phyloP scores from a whole-genome alignment of 2,329 filamentous ascomycete genomes.

The Aspergillus ustus region DNA sequence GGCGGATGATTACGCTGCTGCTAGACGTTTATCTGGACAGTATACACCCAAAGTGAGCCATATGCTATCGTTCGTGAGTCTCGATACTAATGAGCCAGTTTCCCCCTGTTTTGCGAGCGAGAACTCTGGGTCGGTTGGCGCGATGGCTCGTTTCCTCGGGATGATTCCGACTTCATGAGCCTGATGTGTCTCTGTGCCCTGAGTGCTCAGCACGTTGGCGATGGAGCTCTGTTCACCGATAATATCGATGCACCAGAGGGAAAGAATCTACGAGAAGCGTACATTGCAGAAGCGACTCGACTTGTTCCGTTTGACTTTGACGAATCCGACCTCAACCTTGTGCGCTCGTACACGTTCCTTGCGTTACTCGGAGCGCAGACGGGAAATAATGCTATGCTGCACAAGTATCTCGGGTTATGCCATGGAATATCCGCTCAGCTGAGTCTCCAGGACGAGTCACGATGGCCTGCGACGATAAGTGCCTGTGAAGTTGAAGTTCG shows the following conservation, averaged over 20 bases:
- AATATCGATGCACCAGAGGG: background rate
- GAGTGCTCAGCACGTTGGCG: constrained; percentile 6
- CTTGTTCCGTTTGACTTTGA: background rate
- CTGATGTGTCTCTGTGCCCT: constrained; percentile 3
- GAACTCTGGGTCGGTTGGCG: background rate
- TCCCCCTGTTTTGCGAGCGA: background rate
- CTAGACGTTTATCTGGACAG: constrained; percentile 11
- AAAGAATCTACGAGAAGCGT: background rate
- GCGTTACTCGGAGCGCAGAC: constrained; percentile 3
- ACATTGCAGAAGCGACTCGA: background rate
- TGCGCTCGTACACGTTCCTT: background rate
- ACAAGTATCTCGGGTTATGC: constrained; percentile 1
- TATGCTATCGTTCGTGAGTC: too few species aligned
- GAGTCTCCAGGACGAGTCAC: constrained; percentile 2
- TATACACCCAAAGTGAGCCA: background rate
- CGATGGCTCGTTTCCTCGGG: background rate
- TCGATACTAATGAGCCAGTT: background rate
- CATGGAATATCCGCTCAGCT: constrained; percentile 1
- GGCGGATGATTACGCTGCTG: background rate
- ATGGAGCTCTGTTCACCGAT: constrained; percentile 6
- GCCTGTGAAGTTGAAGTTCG: background rate
- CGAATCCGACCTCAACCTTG: background rate
- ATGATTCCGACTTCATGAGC: background rate
- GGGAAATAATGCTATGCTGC: background rate
- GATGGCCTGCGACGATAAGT: background rate